Conservation (phyloP, 306 rosid species). For the Pyrus communis region DNA sequence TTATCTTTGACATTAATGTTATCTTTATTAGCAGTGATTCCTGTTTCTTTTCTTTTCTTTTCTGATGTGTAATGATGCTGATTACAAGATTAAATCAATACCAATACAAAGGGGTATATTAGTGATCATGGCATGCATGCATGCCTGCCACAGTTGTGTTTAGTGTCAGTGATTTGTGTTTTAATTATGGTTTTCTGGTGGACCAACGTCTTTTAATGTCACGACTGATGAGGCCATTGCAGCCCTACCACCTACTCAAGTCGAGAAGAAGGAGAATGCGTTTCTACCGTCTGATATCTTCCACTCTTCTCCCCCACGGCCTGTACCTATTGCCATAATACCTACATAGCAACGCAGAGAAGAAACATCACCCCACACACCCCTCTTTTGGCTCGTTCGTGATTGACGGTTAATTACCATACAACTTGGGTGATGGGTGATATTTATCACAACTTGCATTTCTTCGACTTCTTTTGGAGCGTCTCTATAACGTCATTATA, state of each 20-base stretch:
- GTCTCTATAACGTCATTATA: too few species aligned
- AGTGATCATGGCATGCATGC: slow-evolving; percentile 21
- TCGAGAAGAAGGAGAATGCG: background rate
- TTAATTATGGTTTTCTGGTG: slow-evolving; percentile 3
- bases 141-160: background rate
- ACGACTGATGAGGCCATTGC: background rate
- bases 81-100: background rate
- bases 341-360: background rate
- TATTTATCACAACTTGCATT: too few species aligned
- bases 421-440: too few species aligned
- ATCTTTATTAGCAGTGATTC: background rate
- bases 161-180: background rate
- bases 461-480: too few species aligned
- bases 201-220: background rate
- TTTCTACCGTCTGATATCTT: background rate
- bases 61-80: background rate
- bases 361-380: too few species aligned
- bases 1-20: background rate
- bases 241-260: background rate
- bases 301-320: background rate
- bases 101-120: background rate
- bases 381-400: too few species aligned
- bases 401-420: too few species aligned
- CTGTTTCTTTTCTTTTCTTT: background rate
- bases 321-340: background rate